Evolutionary conservation across 139 green algal genomes (phyloP), one percentile per base, ranked within the genome.

Genomic region (Chlorella vulgaris): DNA sequence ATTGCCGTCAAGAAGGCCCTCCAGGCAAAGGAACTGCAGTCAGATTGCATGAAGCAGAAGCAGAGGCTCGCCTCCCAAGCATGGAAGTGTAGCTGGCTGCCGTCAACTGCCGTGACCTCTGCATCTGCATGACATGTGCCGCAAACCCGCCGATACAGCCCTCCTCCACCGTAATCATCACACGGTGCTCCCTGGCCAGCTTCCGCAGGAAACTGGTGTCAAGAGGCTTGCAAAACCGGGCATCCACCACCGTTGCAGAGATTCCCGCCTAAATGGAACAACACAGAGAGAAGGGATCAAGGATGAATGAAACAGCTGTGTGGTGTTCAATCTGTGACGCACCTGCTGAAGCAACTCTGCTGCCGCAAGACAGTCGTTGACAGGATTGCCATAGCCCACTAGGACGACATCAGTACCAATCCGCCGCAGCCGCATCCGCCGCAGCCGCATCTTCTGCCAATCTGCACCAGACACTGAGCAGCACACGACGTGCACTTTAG

Each of bases 201-300:
- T 81, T 66, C 15, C 83, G 68, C 19, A 97, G 61, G 35, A 99
- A 87, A 43, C 87, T 74, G 0, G 85, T 93, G 89, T 99, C 97
- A 47, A 99, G 91, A 10, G 97, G 97, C 90, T 99, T 99, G 94
- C 96, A 99, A 89, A 99, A 99, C 47, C 96, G 91, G 26, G 95
- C 95, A 85, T 99, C 96, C 47, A 95, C 89, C 0, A 99, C 95
- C 0, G 96, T 99, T 33, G 91, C 89, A 29, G 75, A 92, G 28
- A 99, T 89, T 50, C 94, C 95, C 22, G 87, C 81, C 62, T 93
- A 61, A 33, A 74, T 31, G 28, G 47, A 58, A 58, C 47, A 15
- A 10, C 55, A 65, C 22, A 65, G n/a, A n/a, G n/a, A n/a, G n/a
- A n/a, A n/a, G n/a, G n/a, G n/a, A n/a, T n/a, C n/a, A n/a, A n/a